Base-by-base conservation (phyloP, 441 rosid genomes). In the Bocquillonia castaneifolia region DNA sequence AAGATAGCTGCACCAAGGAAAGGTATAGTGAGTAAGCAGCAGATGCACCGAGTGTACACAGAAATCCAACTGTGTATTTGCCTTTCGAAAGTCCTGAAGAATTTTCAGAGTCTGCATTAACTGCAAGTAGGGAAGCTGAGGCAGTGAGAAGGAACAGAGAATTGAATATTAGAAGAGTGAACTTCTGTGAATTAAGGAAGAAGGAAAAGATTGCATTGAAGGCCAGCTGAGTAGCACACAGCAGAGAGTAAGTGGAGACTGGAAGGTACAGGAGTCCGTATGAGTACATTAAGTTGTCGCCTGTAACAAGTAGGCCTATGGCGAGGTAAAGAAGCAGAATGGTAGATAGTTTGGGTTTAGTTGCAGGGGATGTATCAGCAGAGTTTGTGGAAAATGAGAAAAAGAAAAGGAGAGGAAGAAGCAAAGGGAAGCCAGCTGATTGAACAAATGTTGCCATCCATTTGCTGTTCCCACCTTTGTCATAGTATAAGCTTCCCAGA, bases 361-460 rank as follows among this genome's bases (percentile, higher is more conserved):
- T 52, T 18, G 68, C 31, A 0, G 25, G 52, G n/a, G 50, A 34
- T 20, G 45, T 15, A 3, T 26, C 5, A 18, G 14, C 14, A 28
- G 54, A 29, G 23, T 13, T 40, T 26, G 64, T 22, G 17, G 65
- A 1, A 44, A 66, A 61, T 18, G 72, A 23, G 75, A 82, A 79
- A 76, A 70, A 71, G 52, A 77, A 67, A 28, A 80, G 60, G 47
- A 78, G 70, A 9, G 85, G 88, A 42, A 81, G 57, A 15, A 84
- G 79, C 25, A 84, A 53, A 25, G 88, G 90, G 76, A 87, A 87
- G 59, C 86, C 88, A 2, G 82, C 81, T 25, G 86, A 77, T 70
- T 87, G 92, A 71, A 85, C 90, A 22, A 84, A 71, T 3, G 88
- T 84, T 39, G 86, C 83, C 80, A 85, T 81, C 93, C 93, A 87